These are phyloP conservation scores for Sesbania bispinosa DNA, from an alignment of 306 rosid genomes.

Conservation along the genomic window DNA sequence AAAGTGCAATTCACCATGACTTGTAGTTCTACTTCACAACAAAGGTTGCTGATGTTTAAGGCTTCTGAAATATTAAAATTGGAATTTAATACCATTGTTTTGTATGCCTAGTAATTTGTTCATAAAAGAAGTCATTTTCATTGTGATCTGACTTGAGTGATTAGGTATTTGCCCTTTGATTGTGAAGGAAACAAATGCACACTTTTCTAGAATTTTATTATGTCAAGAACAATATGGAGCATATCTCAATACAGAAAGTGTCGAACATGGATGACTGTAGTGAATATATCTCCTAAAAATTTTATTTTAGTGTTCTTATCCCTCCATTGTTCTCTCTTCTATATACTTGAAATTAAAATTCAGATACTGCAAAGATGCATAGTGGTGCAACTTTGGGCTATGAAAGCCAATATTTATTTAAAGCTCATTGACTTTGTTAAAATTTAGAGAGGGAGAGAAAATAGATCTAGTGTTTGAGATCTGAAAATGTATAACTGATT, in stretches of 20 bases:
- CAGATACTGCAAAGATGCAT: background rate
- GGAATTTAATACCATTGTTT: constrained; percentile 21
- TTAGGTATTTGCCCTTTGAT: background rate
- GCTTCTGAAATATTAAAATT: background rate
- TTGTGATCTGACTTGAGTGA: background rate
- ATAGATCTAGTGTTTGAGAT: no score
- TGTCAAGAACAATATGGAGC: constrained; percentile 6
- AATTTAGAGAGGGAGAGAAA: no score
- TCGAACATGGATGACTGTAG: background rate
- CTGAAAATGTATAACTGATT: no score
- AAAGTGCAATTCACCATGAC: constrained; percentile 10
- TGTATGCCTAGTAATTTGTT: constrained; percentile 1
- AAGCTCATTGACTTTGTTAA: constrained; percentile 12
- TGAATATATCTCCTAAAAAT: background rate
- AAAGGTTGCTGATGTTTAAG: constrained; percentile 5
- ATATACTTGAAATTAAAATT: background rate
- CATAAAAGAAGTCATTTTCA: constrained; percentile 14
- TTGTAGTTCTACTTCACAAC: background rate
- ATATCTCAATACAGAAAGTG: background rate
- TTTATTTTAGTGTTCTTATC: background rate
- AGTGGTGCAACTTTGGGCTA: constrained; percentile 5
- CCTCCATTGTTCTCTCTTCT: background rate
- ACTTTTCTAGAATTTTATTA: background rate
- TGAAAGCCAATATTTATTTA: background rate
- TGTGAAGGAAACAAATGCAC: constrained; percentile 8